These are phyloP conservation scores for Penicillium sumatraense DNA, from an alignment of 2,329 filamentous ascomycete species.

Conservation along the genomic window DNA sequence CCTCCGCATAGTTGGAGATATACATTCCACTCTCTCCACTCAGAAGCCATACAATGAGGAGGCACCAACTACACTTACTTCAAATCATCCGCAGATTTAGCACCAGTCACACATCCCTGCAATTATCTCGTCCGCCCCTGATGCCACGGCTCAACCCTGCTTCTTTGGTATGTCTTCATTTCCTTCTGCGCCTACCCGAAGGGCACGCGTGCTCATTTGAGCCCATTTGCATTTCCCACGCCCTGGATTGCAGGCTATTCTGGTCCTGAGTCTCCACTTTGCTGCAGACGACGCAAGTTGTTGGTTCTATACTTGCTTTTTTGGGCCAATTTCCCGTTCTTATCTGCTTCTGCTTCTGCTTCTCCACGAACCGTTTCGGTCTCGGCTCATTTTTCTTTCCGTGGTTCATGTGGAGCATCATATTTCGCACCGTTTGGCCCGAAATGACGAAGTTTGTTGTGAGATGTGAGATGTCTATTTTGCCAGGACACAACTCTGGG, in stretches of 20 bases:
- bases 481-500: neutral
- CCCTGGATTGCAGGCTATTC: slow-evolving; percentile 6
- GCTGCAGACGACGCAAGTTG: neutral
- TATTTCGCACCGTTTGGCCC: neutral
- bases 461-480: neutral
- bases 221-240: neutral
- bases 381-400: neutral
- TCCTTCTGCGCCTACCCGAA: slow-evolving; percentile 10
- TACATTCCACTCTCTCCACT: neutral
- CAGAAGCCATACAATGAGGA: slow-evolving; percentile 10
- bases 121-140: neutral
- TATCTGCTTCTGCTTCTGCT: no score
- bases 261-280: slow-evolving; percentile 7
- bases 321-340: neutral
- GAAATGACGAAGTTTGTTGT: neutral
- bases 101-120: slow-evolving; percentile 1
- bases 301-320: slow-evolving; percentile 4
- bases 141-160: slow-evolving; percentile 33
- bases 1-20: neutral
- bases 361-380: neutral
- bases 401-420: slow-evolving; percentile 1
- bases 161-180: slow-evolving; percentile 28
- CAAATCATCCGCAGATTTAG: slow-evolving; percentile 9
- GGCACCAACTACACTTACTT: slow-evolving; percentile 5
- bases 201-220: slow-evolving; percentile 8